Base-by-base conservation (phyloP, 805 yeast genomes). In the Ogataea glucozyma region DNA sequence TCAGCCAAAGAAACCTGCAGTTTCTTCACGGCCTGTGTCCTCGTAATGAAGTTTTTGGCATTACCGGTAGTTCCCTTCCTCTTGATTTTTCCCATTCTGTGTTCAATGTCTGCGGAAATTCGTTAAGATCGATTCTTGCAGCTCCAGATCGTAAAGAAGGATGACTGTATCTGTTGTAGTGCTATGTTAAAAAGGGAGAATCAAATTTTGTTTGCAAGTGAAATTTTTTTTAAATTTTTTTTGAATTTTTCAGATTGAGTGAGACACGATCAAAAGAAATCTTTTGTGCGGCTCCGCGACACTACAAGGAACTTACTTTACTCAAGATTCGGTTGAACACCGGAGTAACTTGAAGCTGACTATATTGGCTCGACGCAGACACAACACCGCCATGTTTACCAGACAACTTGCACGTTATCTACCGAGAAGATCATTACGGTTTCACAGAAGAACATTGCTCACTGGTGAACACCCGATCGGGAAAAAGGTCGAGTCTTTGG, bases 1-100 rank as follows among this genome's bases (percentile, higher is more conserved):
- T 93, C 99, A 10, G 97, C 97, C 38, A 93, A 74, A 2, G 97
- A 85, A 21, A 93, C 85, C 68, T 93, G 99, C 49, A 93, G 72
- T 63, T 84, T 88, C 67, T 84, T 83, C 38, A 93, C 84, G 4
- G 99, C 99, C 65, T 88, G 97, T 1, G 97, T 84, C 69, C 99
- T 79, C 34, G 97, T 90, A 61, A 93, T 76, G 69, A 84, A 93
- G 67, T 88, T 87, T 70, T 83, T 87, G 49, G 97, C 96, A 57
- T 87, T 88, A 66, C 97, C 97, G 41, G 83, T 67, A 48, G 84
- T 75, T 56, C 89, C 88, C 71, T 76, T 89, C 83, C 82, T 88
- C 75, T 84, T 85, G 54, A 88, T 81, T 69, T 77, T 78, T 67
- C 76, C 82, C 81, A 76, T 68, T 21, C 45, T 36, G 35, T 40